Conservation (phyloP, 805 yeast species). For the Phaffomyces antillensis region DNA sequence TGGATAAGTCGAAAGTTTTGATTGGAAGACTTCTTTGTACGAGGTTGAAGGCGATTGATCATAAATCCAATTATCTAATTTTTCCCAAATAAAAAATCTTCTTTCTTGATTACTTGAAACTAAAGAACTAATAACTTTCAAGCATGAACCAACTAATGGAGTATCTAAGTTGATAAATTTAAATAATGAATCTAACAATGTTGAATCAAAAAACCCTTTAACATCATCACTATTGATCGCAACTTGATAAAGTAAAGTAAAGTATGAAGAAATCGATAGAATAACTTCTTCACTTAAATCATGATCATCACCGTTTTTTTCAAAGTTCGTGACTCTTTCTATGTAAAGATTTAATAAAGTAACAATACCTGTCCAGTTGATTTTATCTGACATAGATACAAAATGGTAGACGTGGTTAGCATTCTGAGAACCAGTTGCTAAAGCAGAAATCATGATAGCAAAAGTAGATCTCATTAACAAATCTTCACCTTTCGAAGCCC, state of each 20-base stretch:
- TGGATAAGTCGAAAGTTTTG: conserved; percentile 42
- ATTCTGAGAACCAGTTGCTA: conserved; percentile 53
- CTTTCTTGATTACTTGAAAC: conserved; percentile 37
- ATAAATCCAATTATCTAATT: conserved; percentile 65
- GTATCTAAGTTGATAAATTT: conserved; percentile 38
- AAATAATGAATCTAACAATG: conserved; percentile 33
- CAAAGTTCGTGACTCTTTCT: conserved; percentile 32
- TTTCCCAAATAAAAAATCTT: conserved; percentile 55
- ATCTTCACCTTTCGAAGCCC: conserved; percentile 82
- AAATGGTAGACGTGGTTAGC: conserved; percentile 47
- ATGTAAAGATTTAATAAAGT: conserved; percentile 49
- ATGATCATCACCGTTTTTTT: conserved; percentile 33
- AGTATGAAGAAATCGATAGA: conserved; percentile 64
- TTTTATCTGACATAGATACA: conserved; percentile 29
- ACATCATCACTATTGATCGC: conserved; percentile 34
- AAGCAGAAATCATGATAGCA: conserved; percentile 69
- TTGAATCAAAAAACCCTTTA: conserved; percentile 22
- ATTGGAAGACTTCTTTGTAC: conserved; percentile 36
- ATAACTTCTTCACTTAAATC: conserved; percentile 78
- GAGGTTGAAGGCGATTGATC: conserved; percentile 21
- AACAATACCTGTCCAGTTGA: conserved; percentile 51
- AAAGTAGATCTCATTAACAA: conserved; percentile 78
- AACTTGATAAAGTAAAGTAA: conserved; percentile 55
- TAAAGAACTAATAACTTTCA: conserved; percentile 52
- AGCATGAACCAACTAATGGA: conserved; percentile 44